These are phyloP conservation scores for Aspergillus hiratsukae DNA, from an alignment of 2,329 filamentous ascomycete genomes.

Conservation along the genomic window DNA sequence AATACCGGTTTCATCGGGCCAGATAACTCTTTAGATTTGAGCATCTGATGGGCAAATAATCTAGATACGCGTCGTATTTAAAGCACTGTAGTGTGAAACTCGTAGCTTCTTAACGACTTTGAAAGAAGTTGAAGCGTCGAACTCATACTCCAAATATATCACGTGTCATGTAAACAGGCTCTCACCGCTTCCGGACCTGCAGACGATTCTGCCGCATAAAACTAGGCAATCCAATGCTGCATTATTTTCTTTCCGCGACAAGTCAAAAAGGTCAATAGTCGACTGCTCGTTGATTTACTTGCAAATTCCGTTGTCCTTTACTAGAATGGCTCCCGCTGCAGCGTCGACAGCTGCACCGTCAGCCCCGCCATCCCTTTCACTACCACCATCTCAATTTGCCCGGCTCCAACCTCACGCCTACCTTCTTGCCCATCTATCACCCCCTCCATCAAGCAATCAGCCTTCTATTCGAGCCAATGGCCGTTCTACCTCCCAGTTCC, in stretches of 20 bases:
- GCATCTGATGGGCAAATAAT: neutral
- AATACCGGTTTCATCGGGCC: neutral
- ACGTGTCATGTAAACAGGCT: neutral
- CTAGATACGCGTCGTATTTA: neutral
- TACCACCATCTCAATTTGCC: slow-evolving; percentile 67
- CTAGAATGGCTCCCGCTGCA: slow-evolving; percentile 9
- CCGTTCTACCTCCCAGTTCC: slow-evolving; percentile 64
- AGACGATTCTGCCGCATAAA: slow-evolving; percentile 18
- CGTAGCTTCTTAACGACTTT: neutral
- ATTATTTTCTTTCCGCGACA: slow-evolving; percentile 8
- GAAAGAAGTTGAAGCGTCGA: too few species aligned
- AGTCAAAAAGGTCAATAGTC: neutral
- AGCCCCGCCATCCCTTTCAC: slow-evolving; percentile 47
- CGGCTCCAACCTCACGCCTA: slow-evolving; percentile 86
- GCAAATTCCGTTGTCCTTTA: neutral
- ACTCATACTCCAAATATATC: neutral
- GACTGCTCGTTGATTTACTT: neutral
- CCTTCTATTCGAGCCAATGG: slow-evolving; percentile 74
- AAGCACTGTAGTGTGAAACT: neutral
- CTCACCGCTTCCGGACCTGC: slow-evolving; percentile 12
- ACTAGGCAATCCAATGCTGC: slow-evolving; percentile 9
- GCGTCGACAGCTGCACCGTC: slow-evolving; percentile 19
- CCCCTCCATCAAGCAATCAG: slow-evolving; percentile 45
- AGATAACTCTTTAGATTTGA: neutral
- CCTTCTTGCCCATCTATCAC: slow-evolving; percentile 80